phyloP scores from a whole-genome alignment of 345 rosid species.

The Salix dunnii region DNA sequence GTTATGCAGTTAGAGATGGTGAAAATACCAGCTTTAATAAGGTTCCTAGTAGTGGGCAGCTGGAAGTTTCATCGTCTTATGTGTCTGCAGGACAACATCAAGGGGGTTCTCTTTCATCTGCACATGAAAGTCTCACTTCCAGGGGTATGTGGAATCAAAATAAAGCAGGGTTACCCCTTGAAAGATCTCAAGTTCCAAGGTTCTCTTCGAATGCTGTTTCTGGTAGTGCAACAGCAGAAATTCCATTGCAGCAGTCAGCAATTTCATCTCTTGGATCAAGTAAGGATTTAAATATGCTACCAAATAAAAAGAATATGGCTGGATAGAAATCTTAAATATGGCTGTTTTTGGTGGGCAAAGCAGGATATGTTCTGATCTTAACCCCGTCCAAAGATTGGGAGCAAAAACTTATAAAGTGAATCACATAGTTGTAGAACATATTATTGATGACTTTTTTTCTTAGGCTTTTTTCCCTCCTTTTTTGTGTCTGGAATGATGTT shows the following conservation, averaged over 20 bases:
- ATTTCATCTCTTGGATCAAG: constrained; percentile 39
- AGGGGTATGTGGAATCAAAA: constrained; percentile 45
- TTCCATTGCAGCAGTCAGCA: constrained; percentile 34
- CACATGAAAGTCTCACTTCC: constrained; percentile 39
- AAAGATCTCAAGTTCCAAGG: constrained; percentile 49
- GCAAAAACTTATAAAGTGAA: neutral
- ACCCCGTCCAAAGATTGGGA: neutral
- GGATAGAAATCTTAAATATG: neutral
- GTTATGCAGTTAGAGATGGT: constrained; percentile 39
- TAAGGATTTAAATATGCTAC: constrained; percentile 16
- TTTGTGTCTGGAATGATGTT: neutral
- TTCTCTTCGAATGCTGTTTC: constrained; percentile 42
- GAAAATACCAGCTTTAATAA: constrained; percentile 33
- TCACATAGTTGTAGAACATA: neutral
- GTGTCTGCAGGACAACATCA: constrained; percentile 36
- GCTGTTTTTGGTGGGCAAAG: neutral
- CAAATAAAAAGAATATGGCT: constrained; percentile 2
- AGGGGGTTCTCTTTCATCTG: constrained; percentile 29
- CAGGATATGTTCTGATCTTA: neutral
- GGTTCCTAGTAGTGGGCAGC: constrained; percentile 36
- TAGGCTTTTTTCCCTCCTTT: neutral
- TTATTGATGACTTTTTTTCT: neutral
- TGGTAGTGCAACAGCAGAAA: constrained; percentile 33
- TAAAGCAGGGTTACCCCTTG: constrained; percentile 38
- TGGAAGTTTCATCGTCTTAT: constrained; percentile 43